Conservation (phyloP, 192 early-diverging fungal species). For the Coemansia sp. region DNA sequence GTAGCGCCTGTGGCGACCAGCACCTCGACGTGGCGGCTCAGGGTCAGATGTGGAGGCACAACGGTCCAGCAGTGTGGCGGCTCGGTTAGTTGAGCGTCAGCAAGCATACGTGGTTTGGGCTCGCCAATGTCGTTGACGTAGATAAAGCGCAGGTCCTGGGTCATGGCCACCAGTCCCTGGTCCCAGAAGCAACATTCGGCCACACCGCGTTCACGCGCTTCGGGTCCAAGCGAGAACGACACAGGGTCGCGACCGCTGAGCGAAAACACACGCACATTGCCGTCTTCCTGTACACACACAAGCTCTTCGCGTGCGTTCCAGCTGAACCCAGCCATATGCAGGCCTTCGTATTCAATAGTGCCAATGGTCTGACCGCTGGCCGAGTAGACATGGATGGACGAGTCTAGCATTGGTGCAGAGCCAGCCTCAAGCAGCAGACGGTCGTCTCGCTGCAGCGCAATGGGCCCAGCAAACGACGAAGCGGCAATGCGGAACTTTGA, state of each 20-base stretch:
- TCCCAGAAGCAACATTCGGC: conserved; percentile 87
- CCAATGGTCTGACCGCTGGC: conserved; percentile 82
- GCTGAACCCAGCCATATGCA: conserved; percentile 84
- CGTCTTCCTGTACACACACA: conserved; percentile 84
- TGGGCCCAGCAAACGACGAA: conserved; percentile 90
- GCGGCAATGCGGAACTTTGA: conserved; percentile 78
- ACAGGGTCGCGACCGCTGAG: conserved; percentile 72
- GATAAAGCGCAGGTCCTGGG: conserved; percentile 76
- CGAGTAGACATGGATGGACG: conserved; percentile 82
- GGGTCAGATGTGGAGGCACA: conserved; percentile 80
- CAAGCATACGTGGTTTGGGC: conserved; percentile 75
- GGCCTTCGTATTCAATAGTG: conserved; percentile 89
- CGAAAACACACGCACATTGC: conserved; percentile 76
- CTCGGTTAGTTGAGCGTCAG: conserved; percentile 67
- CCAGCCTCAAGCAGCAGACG: conserved; percentile 75
- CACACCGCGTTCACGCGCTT: conserved; percentile 77
- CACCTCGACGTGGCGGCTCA: conserved; percentile 89
- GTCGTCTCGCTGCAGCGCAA: conserved; percentile 93
- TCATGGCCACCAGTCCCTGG: conserved; percentile 90
- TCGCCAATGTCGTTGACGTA: conserved; percentile 83
- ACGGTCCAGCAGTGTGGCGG: conserved; percentile 84
- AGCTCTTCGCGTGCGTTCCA: conserved; percentile 90
- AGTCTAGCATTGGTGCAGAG: conserved; percentile 69
- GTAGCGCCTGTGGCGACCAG: conserved; percentile 74
- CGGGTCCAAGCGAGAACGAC: conserved; percentile 50